phyloP scores from a whole-genome alignment of 139 green algal genomes.

The Picochlorum costavermella region DNA sequence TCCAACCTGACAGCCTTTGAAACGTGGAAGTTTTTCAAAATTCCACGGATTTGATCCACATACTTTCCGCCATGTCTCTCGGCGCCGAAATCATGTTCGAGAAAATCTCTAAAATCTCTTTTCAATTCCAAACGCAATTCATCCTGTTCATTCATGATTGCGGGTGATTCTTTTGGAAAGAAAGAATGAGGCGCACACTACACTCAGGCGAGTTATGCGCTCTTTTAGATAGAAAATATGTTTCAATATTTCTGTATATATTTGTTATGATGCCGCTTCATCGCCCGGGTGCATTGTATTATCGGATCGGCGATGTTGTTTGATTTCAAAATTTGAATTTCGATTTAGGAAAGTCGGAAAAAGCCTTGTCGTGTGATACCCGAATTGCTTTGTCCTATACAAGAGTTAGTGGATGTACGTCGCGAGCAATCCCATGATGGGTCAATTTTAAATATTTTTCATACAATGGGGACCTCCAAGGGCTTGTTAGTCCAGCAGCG shows the following conservation, averaged over 20 bases:
- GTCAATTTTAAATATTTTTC: background rate
- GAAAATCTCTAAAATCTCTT: slow-evolving; percentile 68
- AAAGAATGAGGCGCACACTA: too few species aligned
- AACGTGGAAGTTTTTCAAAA: slow-evolving; percentile 30
- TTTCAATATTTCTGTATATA: too few species aligned
- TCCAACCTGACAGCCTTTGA: slow-evolving; percentile 27
- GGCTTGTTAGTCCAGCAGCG: background rate
- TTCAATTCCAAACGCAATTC: slow-evolving; percentile 53
- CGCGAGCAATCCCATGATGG: too few species aligned
- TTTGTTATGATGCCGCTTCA: too few species aligned
- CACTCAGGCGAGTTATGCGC: too few species aligned
- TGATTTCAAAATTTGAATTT: slow-evolving; percentile 8
- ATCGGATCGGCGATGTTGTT: background rate
- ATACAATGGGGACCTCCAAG: background rate
- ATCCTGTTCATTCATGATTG: slow-evolving; percentile 26
- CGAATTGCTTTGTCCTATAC: too few species aligned
- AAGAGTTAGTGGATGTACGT: too few species aligned
- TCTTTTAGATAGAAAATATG: too few species aligned
- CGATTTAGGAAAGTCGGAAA: background rate
- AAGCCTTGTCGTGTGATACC: background rate
- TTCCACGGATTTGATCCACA: slow-evolving; percentile 35
- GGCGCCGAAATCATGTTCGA: slow-evolving; percentile 52
- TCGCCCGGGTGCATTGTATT: background rate
- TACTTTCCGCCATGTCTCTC: slow-evolving; percentile 47
- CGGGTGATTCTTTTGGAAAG: too few species aligned